These are phyloP conservation scores for Intubia oerlemansii DNA, from an alignment of 2,329 filamentous ascomycete genomes.

Conservation along the genomic window DNA sequence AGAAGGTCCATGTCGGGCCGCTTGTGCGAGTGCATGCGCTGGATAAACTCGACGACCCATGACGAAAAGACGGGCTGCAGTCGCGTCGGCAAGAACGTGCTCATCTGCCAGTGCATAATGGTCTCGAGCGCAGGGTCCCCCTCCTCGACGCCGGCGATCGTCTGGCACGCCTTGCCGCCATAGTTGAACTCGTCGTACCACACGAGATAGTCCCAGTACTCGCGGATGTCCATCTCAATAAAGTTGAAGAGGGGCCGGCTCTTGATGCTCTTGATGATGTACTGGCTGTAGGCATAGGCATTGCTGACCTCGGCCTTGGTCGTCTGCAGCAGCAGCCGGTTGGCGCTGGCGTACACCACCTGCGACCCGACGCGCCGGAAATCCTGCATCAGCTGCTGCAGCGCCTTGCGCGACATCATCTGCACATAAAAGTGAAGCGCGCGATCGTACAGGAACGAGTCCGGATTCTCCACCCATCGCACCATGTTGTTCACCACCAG, in stretches of 20 bases:
- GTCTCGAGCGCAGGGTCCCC: conserved; percentile 27
- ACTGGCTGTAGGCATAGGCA: conserved; percentile 89
- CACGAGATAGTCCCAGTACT: conserved; percentile 97
- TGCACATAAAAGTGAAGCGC: conserved; percentile 94
- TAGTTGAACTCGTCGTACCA: conserved; percentile 99
- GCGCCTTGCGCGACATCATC: conserved; percentile 94
- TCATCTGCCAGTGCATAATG: conserved; percentile 97
- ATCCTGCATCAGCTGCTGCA: conserved; percentile 91
- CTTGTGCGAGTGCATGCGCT: conserved; percentile 81
- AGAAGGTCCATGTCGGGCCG: conserved; percentile 40
- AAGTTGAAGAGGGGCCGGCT: conserved; percentile 92
- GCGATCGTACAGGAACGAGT: conserved; percentile 86
- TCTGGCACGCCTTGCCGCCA: conserved; percentile 74
- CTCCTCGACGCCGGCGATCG: conserved; percentile 38
- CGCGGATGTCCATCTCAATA: conserved; percentile 87
- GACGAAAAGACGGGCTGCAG: conserved; percentile 74
- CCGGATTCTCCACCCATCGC: conserved; percentile 86
- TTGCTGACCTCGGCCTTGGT: conserved; percentile 94
- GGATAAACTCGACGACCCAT: conserved; percentile 87
- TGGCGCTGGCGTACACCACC: conserved; percentile 84
- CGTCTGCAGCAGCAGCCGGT: conserved; percentile 77
- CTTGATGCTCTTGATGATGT: conserved; percentile 94
- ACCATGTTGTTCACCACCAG: conserved; percentile 94
- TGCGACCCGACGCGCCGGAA: conserved; percentile 90
- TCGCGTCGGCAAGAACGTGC: conserved; percentile 61